Evolutionary conservation across 208 protist species (phyloP), one percentile per base, ranked within the genome.

Genomic region (Leishmania aethiopica): DNA sequence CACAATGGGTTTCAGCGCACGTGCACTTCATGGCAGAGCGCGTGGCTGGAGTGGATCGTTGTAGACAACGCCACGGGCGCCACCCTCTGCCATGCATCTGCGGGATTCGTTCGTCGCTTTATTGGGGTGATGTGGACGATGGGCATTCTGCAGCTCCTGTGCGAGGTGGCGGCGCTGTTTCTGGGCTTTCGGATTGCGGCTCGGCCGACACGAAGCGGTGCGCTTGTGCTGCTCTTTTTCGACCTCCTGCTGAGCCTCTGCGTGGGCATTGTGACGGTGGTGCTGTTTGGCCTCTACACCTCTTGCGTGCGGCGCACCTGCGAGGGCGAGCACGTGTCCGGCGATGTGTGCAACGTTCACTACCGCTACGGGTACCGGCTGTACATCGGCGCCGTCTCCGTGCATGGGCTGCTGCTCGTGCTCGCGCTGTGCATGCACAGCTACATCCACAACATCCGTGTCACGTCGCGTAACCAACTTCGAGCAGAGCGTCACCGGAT

Each of bases 311-410:
- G 87, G 4, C 73, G 72, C 13, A 84, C 73, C 11, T 97, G 94
- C 59, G 66, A 77, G 15, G 87, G 86, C 15, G 75, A 80, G 25
- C 85, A 88, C 75, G 59, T 80, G 37, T 28, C 57, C 0, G 25
- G 40, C 32, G 13, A 19, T 37, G 4, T 67, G 15, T 97, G 92
- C 78, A 37, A 45, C 5, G 77, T 81, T 40, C 8, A 32, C 28
- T 93, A 91, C 78, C 77, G 77, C 35, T 97, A 90, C 90, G 92
- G 87, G 35, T 95, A 91, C 75, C 79, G 82, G 35, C 59, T 94
- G 15, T 91, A 91, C 83, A 91, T 95, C 57, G 91, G 86, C 10
- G 77, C 87, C 2, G 70, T 87, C 69, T 84, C 80, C 3, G 75
- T 97, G 69, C 82, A 95, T 70, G 87, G 84, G n/a, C 55, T 89